Percentiles rank a stretch among this genome's conserved stretches.
Evolutionary conservation across 106 monocot genomes (phyloP).

Genomic region (Dioscorea zingiberensis): DNA sequence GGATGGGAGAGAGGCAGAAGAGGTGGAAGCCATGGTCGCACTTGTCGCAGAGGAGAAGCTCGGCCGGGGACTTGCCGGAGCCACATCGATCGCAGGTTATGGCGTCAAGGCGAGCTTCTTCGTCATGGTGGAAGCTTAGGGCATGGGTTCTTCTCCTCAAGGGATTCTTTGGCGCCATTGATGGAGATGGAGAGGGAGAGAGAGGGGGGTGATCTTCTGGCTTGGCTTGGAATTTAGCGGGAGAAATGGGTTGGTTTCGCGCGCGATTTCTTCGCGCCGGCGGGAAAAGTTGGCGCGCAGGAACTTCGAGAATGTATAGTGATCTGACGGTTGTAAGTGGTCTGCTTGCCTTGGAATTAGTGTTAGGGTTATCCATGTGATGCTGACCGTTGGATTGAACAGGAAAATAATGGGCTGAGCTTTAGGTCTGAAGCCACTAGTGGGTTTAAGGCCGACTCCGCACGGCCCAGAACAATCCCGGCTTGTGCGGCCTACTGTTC

Average conservation of each 20-base stretch:
- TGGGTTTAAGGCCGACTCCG: too few species aligned
- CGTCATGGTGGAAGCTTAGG: background rate
- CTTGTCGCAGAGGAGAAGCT: constrained; percentile 86
- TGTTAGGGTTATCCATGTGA: too few species aligned
- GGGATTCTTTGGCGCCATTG: constrained; percentile 41
- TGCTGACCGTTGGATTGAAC: too few species aligned
- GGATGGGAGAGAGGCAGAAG: constrained; percentile 94
- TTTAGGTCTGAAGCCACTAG: too few species aligned
- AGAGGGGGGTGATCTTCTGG: background rate
- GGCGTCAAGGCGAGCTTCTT: constrained; percentile 12
- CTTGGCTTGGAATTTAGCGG: background rate
- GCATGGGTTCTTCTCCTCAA: constrained; percentile 62
- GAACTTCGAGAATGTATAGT: too few species aligned
- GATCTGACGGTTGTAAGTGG: too few species aligned
- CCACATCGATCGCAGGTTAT: constrained; percentile 53
- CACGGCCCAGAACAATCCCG: too few species aligned
- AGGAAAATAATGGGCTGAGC: too few species aligned
- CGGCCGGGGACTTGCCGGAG: constrained; percentile 50
- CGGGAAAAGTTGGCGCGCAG: background rate
- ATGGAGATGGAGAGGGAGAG: background rate
- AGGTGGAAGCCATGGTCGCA: constrained; percentile 78
- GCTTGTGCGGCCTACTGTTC: too few species aligned
- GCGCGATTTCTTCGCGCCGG: background rate
- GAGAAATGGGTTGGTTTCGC: background rate
- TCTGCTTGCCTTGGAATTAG: too few species aligned